Evolutionary conservation across 83 land plant species (phyloP), one percentile per base, ranked within the genome.

Genomic region (Thuja plicata): DNA sequence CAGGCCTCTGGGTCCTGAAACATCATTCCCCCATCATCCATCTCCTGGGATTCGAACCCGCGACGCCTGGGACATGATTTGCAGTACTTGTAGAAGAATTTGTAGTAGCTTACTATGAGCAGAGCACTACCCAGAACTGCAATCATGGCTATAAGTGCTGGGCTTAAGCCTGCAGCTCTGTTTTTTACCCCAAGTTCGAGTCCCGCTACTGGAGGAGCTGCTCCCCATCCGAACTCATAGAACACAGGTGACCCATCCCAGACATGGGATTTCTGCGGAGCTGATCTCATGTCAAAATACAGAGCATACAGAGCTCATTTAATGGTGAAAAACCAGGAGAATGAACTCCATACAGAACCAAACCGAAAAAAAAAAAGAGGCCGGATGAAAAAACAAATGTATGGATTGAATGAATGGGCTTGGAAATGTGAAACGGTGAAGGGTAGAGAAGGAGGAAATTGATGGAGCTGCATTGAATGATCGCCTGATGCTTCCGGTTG

Each of bases 121-220:
- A 96, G 88, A 7, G 97, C 97, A 41, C 94, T 74, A 88, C 93
- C 94, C 38, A 94, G 88, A 66, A 96, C 92, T 32, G 90, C 93
- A 30, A 95, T 92, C 94, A 96, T 93, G 88, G 95, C 95, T 84
- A 96, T 96, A 45, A 96, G 86, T 27, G 97, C 94, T 21, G 96
- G 96, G 85, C 95, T 96, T 91, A 96, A 89, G 88, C 91, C 89
- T 73, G 92, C 89, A 38, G 92, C 45, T 41, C 16, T n/a, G 55
- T n/a, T 81, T 35, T 74, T 85, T 8, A 87, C 41, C 21, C 32
- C 37, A 12, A 19, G 85, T 83, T 46, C 85, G 12, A 30, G n/a
- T 52, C 54, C 85, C 10, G 55, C 85, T 0, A 19, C 85, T 27
- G 55, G 85, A 12, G 55, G 85, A 12, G 50, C 32, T 5, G 30